These are phyloP conservation scores for Chaetomium sp. DNA, from an alignment of 2,329 filamentous ascomycete species.

Conservation along the genomic window DNA sequence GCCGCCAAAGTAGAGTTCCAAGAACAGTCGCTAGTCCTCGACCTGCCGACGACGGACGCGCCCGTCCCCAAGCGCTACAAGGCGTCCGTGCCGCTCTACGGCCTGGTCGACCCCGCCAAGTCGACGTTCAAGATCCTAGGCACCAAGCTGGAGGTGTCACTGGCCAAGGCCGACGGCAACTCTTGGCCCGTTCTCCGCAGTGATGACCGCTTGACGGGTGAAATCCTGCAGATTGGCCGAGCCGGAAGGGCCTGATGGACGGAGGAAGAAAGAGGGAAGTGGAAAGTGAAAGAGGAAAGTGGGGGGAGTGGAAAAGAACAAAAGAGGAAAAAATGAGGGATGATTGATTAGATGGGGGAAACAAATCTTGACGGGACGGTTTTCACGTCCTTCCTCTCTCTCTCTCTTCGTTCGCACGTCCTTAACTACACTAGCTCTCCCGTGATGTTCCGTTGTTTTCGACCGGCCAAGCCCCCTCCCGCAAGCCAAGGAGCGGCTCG, in stretches of 20 bases:
- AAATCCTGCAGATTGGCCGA: conserved; percentile 84
- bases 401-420: not conserved
- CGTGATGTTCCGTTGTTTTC: not conserved
- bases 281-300: conserved; percentile 1
- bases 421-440: too few relatives aligned
- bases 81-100: conserved; percentile 68
- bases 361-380: too few relatives aligned
- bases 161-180: conserved; percentile 64
- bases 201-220: conserved; percentile 61
- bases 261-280: not conserved
- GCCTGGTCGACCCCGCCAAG: conserved; percentile 65
- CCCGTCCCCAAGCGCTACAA: conserved; percentile 67
- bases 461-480: not conserved
- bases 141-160: conserved; percentile 77
- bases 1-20: conserved; percentile 66
- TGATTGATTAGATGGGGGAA: too few relatives aligned
- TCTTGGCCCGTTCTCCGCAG: conserved; percentile 82
- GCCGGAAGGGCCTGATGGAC: conserved; percentile 47
- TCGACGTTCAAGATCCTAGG: conserved; percentile 76
- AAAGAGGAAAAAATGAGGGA: too few relatives aligned
- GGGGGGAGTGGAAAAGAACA: not conserved
- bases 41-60: conserved; percentile 77
- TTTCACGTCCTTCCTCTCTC: not conserved
- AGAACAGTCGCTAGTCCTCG: conserved; percentile 58
- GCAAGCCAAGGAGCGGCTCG: conserved; percentile 13